Percentiles rank a stretch among this genome's conserved stretches.
Conservation (phyloP, 108 stramenopile genomes). For the Nitzschia sp. region DNA sequence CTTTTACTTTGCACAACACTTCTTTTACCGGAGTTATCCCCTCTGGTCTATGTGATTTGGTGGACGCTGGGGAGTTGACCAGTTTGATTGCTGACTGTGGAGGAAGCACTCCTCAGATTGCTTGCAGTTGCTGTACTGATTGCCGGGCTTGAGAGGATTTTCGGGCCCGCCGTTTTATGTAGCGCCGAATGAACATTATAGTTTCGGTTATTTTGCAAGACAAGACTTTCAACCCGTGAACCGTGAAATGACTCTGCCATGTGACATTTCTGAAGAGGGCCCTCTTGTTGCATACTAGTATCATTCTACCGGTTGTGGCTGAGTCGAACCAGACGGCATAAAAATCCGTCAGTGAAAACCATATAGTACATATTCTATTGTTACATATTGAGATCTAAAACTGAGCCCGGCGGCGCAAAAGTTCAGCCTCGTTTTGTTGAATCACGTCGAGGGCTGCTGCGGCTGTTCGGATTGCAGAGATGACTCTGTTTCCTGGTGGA, state of each 20-base stretch:
- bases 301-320: no score
- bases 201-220: no score
- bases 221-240: no score
- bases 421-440: slow-evolving; percentile 14
- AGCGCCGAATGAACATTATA: no score
- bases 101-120: slow-evolving; percentile 26
- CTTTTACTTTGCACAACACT: slow-evolving; percentile 43
- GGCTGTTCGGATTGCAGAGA: slow-evolving; percentile 9
- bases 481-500: background rate
- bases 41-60: slow-evolving; percentile 33
- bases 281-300: no score
- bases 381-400: background rate
- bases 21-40: slow-evolving; percentile 43
- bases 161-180: no score
- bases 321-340: no score
- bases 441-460: slow-evolving; percentile 15
- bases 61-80: slow-evolving; percentile 9
- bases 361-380: background rate
- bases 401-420: background rate
- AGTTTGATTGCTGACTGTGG: slow-evolving; percentile 44
- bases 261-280: no score
- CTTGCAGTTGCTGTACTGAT: slow-evolving; percentile 39
- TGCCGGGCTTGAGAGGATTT: slow-evolving; percentile 15
- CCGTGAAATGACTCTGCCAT: no score
- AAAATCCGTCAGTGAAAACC: no score